Evolutionary conservation across 2,329 filamentous ascomycete genomes (phyloP).

Genomic region (Teratosphaeria gauchensis): DNA sequence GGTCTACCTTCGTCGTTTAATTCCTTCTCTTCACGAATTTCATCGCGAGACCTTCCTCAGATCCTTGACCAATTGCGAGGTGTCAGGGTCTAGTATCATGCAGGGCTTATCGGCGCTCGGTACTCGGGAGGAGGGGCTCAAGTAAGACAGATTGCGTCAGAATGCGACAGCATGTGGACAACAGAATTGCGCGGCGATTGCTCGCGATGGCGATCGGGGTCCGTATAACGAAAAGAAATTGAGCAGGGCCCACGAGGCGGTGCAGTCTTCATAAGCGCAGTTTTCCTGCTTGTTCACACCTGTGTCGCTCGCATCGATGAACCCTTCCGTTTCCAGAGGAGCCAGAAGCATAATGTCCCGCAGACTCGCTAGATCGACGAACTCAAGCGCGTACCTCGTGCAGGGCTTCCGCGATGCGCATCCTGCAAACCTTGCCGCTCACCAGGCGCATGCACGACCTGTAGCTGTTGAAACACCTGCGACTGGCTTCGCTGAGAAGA

Average conservation of each 20-base stretch:
- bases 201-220: not conserved
- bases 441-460: not conserved
- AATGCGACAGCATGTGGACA: not conserved
- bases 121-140: not conserved
- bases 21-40: too few relatives aligned
- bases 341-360: not conserved
- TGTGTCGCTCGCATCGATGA: not conserved
- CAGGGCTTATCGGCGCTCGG: not conserved
- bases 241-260: not conserved
- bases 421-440: not conserved
- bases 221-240: not conserved
- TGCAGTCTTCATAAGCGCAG: not conserved
- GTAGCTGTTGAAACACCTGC: not conserved
- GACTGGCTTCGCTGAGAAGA: not conserved
- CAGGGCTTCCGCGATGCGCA: slow-evolving; percentile 1
- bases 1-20: too few relatives aligned
- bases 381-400: slow-evolving; percentile 1
- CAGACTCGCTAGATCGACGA: slow-evolving; percentile 2
- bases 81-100: not conserved
- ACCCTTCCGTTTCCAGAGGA: slow-evolving; percentile 5
- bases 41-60: too few relatives aligned
- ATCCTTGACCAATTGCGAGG: too few relatives aligned
- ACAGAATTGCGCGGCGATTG: not conserved
- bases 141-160: not conserved
- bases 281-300: not conserved